These are phyloP conservation scores for Tubosaeta sp. DNA, from an alignment of 768 basidiomycete genomes.

Conservation along the genomic window DNA sequence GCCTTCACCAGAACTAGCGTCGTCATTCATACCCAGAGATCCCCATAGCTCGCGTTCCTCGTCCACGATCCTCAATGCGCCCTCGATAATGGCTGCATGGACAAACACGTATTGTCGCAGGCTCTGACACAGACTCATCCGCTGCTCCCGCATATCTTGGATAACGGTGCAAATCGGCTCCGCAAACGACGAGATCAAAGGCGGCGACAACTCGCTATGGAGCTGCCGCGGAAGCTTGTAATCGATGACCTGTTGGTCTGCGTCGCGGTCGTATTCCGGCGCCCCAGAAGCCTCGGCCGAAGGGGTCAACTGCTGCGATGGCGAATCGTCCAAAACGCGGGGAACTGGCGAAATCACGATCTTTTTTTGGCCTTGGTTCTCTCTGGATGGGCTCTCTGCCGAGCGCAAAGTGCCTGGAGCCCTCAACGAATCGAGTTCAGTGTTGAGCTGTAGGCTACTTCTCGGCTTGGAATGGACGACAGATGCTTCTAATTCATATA, in stretches of 20 bases:
- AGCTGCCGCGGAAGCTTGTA: slow-evolving; percentile 62
- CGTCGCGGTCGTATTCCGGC: slow-evolving; percentile 8
- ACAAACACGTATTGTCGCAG: slow-evolving; percentile 93
- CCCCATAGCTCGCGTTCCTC: slow-evolving; percentile 51
- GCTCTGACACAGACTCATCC: slow-evolving; percentile 96
- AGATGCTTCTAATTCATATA: slow-evolving; percentile 8
- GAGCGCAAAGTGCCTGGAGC: background rate
- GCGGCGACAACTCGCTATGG: slow-evolving; percentile 52
- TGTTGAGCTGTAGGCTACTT: slow-evolving; percentile 1
- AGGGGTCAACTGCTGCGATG: background rate
- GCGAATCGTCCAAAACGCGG: background rate
- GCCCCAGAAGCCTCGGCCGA: background rate
- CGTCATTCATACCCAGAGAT: slow-evolving; percentile 19
- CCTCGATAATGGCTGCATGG: slow-evolving; percentile 80
- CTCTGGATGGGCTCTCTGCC: background rate
- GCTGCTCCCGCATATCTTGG: slow-evolving; percentile 92
- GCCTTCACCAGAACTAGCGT: slow-evolving; percentile 14
- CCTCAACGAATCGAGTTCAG: background rate
- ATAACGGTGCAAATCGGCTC: slow-evolving; percentile 81
- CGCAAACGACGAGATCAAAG: slow-evolving; percentile 54
- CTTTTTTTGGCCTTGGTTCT: slow-evolving; percentile 2
- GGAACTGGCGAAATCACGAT: background rate
- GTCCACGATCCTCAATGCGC: slow-evolving; percentile 71
- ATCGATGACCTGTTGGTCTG: slow-evolving; percentile 35
- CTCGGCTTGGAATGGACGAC: background rate